Evolutionary conservation across 768 basidiomycete genomes (phyloP).

Genomic region (Termitomyces sp.): DNA sequence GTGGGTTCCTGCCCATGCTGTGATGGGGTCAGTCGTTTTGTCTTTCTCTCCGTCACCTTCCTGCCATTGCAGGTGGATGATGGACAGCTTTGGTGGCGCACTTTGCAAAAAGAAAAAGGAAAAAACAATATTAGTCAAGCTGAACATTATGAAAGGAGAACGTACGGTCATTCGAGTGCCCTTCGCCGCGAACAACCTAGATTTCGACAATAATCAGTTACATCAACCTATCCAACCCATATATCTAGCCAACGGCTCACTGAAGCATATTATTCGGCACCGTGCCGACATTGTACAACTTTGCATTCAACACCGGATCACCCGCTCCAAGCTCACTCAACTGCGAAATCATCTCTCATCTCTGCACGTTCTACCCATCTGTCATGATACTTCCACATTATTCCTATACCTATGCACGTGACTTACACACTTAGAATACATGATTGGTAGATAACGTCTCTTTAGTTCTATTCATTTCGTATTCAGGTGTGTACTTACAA

Average conservation of each 20-base stretch:
- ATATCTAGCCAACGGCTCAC: slow-evolving; percentile 21
- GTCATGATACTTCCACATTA: too few species aligned
- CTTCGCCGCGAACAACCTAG: slow-evolving; percentile 71
- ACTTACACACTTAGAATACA: too few species aligned
- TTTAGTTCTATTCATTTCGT: too few species aligned
- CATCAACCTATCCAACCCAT: not conserved
- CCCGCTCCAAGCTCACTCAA: slow-evolving; percentile 72
- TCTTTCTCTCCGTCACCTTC: slow-evolving; percentile 45
- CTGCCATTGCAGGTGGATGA: slow-evolving; percentile 83
- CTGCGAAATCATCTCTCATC: slow-evolving; percentile 88
- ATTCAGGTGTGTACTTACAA: too few species aligned
- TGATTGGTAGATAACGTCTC: too few species aligned
- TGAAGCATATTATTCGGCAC: slow-evolving; percentile 88
- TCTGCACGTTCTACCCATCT: slow-evolving; percentile 20
- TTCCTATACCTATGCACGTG: too few species aligned
- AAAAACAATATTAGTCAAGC: too few species aligned
- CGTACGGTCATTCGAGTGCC: slow-evolving; percentile 85
- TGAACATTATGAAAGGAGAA: not conserved
- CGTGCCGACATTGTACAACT: slow-evolving; percentile 69
- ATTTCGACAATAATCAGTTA: not conserved
- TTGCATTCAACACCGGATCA: slow-evolving; percentile 61
- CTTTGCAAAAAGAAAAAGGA: slow-evolving; percentile 28
- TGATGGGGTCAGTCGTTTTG: slow-evolving; percentile 9
- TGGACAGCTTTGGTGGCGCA: slow-evolving; percentile 86
- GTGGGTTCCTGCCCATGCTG: slow-evolving; percentile 8